Percentiles rank a stretch among this genome's conserved stretches.
phyloP scores from a whole-genome alignment of 495 filamentous ascomycete species.

The Chlorociboria aeruginascens region DNA sequence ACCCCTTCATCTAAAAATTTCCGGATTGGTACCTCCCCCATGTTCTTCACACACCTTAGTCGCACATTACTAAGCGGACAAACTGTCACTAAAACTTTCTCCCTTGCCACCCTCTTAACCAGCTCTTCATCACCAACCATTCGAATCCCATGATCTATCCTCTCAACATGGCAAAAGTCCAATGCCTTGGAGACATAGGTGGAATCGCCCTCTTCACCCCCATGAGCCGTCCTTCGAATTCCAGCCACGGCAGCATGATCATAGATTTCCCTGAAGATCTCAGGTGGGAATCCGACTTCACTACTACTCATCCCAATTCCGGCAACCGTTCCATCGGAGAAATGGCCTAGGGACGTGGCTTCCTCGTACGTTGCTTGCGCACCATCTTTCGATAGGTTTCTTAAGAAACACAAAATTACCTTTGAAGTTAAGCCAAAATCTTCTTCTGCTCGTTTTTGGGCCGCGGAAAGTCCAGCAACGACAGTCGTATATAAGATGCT shows the following conservation, averaged over 20 bases:
- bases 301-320: constrained; percentile 59
- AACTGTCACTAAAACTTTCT: constrained; percentile 49
- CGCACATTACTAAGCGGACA: constrained; percentile 67
- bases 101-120: constrained; percentile 41
- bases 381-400: constrained; percentile 49
- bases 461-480: constrained; percentile 44
- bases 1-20: constrained; percentile 53
- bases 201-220: constrained; percentile 63
- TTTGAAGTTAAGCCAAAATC: constrained; percentile 50
- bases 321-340: constrained; percentile 38
- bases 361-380: constrained; percentile 36
- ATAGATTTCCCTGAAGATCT: constrained; percentile 50
- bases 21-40: constrained; percentile 51
- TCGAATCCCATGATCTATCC: constrained; percentile 65
- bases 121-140: constrained; percentile 49
- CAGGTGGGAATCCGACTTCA: constrained; percentile 51
- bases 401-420: constrained; percentile 58
- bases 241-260: constrained; percentile 33
- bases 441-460: constrained; percentile 45
- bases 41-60: constrained; percentile 41
- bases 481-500: constrained; percentile 49
- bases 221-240: constrained; percentile 54
- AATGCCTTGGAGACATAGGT: constrained; percentile 54
- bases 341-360: constrained; percentile 36
- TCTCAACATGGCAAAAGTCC: constrained; percentile 38